Conservation (phyloP, 2,329 filamentous ascomycete genomes). For the Neocucurbitaria cava region DNA sequence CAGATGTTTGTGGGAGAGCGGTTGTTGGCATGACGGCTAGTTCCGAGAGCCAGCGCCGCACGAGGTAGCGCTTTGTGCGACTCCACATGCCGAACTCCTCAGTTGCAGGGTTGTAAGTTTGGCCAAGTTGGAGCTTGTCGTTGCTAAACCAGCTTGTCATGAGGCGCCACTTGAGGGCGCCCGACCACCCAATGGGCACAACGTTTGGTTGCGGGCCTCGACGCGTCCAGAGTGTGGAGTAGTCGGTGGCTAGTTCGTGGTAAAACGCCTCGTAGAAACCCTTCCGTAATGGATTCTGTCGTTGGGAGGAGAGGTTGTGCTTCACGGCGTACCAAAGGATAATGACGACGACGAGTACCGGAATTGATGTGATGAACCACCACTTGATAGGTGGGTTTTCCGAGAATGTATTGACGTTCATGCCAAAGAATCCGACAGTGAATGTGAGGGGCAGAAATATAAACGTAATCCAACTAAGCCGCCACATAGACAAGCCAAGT, state of each 20-base stretch:
- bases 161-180: conserved; percentile 56
- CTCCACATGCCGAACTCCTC: conserved; percentile 51
- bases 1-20: not conserved
- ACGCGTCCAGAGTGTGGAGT: conserved; percentile 58
- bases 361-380: conserved; percentile 56
- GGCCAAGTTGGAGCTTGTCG: conserved; percentile 49
- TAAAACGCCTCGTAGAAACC: conserved; percentile 61
- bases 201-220: conserved; percentile 54
- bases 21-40: conserved; percentile 35
- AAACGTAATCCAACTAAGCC: conserved; percentile 73
- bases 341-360: conserved; percentile 56
- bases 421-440: conserved; percentile 57
- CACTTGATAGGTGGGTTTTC: conserved; percentile 25
- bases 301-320: conserved; percentile 51
- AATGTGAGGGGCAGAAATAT: conserved; percentile 71
- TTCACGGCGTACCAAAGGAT: conserved; percentile 58
- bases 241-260: conserved; percentile 53
- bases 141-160: conserved; percentile 56
- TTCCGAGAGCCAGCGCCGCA: conserved; percentile 50
- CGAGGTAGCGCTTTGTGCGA: conserved; percentile 49
- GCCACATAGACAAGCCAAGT: conserved; percentile 58
- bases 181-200: conserved; percentile 48
- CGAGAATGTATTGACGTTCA: conserved; percentile 59
- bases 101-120: conserved; percentile 38
- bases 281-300: conserved; percentile 55